Evolutionary conservation across 78 protist species (phyloP).

Genomic region (Chrysochromulina parva): DNA sequence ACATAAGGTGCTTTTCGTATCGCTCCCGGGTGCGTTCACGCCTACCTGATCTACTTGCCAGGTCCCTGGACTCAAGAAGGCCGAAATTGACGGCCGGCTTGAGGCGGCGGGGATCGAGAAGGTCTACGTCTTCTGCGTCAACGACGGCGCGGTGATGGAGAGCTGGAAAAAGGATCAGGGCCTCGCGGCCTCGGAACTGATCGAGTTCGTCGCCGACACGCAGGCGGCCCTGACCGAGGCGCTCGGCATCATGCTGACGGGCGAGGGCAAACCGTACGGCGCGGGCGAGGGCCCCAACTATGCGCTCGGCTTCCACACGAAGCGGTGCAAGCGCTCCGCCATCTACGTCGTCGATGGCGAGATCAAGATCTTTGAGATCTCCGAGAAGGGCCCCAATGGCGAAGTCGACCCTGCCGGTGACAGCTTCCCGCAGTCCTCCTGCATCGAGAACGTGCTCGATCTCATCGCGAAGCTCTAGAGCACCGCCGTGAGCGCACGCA

Average conservation of each 20-base stretch:
- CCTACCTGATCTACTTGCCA: slow-evolving; percentile 9
- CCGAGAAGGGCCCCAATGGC: not conserved
- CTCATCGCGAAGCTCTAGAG: not conserved
- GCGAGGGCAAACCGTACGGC: no score
- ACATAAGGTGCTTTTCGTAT: not conserved
- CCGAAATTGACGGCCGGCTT: not conserved
- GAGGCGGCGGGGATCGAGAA: slow-evolving; percentile 7
- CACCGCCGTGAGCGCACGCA: no score
- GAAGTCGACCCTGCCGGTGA: slow-evolving; percentile 4
- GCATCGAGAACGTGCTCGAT: not conserved
- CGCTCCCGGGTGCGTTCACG: slow-evolving; percentile 23
- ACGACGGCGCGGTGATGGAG: slow-evolving; percentile 25
- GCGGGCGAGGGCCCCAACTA: not conserved
- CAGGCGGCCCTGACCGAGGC: not conserved
- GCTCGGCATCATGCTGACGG: not conserved
- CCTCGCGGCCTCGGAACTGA: not conserved
- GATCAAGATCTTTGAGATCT: not conserved
- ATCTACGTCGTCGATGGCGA: not conserved
- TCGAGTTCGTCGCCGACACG: slow-evolving; percentile 5
- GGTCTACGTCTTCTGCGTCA: not conserved
- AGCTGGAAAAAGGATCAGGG: not conserved
- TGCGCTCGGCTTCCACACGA: not conserved
- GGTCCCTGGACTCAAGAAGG: not conserved
- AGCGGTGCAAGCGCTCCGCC: slow-evolving; percentile 12
- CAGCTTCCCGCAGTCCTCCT: not conserved